Base-by-base conservation (phyloP, 768 basidiomycete species). In the Rhizopogon sp. region DNA sequence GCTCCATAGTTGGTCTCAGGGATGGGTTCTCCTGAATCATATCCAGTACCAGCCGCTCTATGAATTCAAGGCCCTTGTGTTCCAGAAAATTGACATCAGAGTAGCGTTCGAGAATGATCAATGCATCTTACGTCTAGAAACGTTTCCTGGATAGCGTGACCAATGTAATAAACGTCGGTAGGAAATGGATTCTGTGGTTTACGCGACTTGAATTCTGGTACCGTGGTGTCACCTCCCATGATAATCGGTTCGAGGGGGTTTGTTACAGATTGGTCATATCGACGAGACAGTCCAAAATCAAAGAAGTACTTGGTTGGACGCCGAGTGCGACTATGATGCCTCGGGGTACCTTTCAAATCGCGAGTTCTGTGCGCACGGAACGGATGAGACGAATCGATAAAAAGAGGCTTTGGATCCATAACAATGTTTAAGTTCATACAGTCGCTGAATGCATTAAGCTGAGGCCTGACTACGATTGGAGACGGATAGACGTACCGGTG, bases 1-100 rank as follows among this genome's bases (percentile, higher is more conserved):
- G 65, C 17, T 68, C 64, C 58, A 75, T 74, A 1, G 62, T 67
- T 1, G 74, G 75, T 14, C 75, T 69, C 44, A 67, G 66, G 5
- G 55, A 43, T 0, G 73, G 71, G 43, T 74, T 66, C 0, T 59
- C 53, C 53, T 73, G 65, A 0, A 67, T 62, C 75, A 77, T 76
- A 20, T 74, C 70, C 3, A 51, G 46, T 6, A 59, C 43, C 17
- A 64, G 42, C 6, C 62, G 31, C 33, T 33, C 13, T 56, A 53
- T 28, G 61, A 64, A 74, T 46, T 54, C 25, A 64, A 58, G 39
- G 40, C 56, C 43, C 1, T n/a, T 33, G 8, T 41, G 29, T 47
- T 4, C 16, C 54, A 50, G 45, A 6, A 13, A 33, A 11, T 5
- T 40, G 7, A 33, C 3, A 16, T 50, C 9, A 49, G 29, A 31